Evolutionary conservation across 2,329 filamentous ascomycete genomes (phyloP), one percentile per base, ranked within the genome.

Genomic region (Fusarium solani-melongenae): DNA sequence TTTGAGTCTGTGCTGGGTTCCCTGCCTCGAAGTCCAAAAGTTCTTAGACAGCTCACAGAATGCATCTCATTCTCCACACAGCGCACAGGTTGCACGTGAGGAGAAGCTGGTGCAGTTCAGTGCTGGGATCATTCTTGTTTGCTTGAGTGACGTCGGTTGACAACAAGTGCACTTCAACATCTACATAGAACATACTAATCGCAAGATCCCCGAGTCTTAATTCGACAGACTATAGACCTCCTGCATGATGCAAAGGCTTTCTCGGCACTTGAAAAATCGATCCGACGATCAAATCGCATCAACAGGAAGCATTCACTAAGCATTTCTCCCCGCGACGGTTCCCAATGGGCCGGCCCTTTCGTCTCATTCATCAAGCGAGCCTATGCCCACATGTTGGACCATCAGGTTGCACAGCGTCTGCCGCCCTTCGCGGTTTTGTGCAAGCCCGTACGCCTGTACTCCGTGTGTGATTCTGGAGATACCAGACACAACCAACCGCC

Each of bases 81-180:
- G 57, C 38, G 29, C 20, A 22, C 62, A 33, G 24, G 38, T 63
- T 38, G 55, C 65, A 70, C 65, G 64, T 73, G 64, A 76, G 66
- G 38, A 49, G 61, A 41, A 65, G 44, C 51, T 36, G 44, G 57
- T 74, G 71, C 64, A 66, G 60, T 60, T 62, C 56, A 66, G 68
- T 69, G 53, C 69, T 51, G 36, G 64, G 64, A 71, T 66, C 56
- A 53, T 64, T 72, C 62, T 31, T 64, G 69, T 66, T 64, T 56
- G 34, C 49, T 65, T 41, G 44, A 61, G 46, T 44, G 27, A 61
- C 31, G 46, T 66, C 55, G 34, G 55, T 58, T n/a, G 14, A 17
- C 22, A 11, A 34, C 22, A 33, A 17, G 24, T 46, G 29, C 24
- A 34, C 31, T 49, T 49, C 31, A 20, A 31, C 27, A 31, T 44